phyloP scores from a whole-genome alignment of 2,329 filamentous ascomycete genomes.

The Calycina marina region DNA sequence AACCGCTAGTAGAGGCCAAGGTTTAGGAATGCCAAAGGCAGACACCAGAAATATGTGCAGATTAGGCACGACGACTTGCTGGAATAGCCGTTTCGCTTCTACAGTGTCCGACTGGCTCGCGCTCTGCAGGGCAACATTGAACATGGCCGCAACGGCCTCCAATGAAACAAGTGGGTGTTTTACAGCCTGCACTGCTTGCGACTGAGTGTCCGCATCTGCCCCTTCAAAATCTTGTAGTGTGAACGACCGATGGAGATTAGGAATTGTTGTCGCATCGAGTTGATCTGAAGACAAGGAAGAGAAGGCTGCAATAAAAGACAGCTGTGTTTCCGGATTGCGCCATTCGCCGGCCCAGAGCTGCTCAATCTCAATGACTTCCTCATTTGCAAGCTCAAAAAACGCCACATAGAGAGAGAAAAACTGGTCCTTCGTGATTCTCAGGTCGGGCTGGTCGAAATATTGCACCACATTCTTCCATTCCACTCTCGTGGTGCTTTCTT shows the following conservation, averaged over 20 bases:
- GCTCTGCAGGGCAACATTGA: constrained; percentile 48
- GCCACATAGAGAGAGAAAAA: constrained; percentile 73
- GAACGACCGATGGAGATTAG: constrained; percentile 66
- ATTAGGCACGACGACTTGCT: constrained; percentile 55
- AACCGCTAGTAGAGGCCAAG: constrained; percentile 60
- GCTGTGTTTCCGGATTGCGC: constrained; percentile 72
- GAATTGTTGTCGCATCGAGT: constrained; percentile 74
- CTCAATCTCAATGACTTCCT: constrained; percentile 64
- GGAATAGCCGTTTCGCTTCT: constrained; percentile 51
- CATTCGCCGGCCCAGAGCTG: constrained; percentile 80
- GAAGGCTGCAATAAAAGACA: constrained; percentile 88
- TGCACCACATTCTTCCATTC: constrained; percentile 58
- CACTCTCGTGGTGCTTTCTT: constrained; percentile 49
- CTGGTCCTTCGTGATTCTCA: constrained; percentile 63
- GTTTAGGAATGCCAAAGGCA: constrained; percentile 61
- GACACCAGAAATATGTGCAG: constrained; percentile 68
- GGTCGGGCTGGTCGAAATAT: constrained; percentile 65
- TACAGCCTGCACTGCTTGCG: constrained; percentile 50
- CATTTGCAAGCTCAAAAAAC: constrained; percentile 56
- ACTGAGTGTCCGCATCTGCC: constrained; percentile 42
- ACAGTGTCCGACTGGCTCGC: constrained; percentile 44
- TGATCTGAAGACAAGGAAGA: constrained; percentile 60
- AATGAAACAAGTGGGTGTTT: constrained; percentile 81
- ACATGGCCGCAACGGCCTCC: constrained; percentile 60
- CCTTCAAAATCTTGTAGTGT: constrained; percentile 47